Evolutionary conservation across 495 filamentous ascomycete species (phyloP).

Genomic region (Umbilicaria muhlenbergii): DNA sequence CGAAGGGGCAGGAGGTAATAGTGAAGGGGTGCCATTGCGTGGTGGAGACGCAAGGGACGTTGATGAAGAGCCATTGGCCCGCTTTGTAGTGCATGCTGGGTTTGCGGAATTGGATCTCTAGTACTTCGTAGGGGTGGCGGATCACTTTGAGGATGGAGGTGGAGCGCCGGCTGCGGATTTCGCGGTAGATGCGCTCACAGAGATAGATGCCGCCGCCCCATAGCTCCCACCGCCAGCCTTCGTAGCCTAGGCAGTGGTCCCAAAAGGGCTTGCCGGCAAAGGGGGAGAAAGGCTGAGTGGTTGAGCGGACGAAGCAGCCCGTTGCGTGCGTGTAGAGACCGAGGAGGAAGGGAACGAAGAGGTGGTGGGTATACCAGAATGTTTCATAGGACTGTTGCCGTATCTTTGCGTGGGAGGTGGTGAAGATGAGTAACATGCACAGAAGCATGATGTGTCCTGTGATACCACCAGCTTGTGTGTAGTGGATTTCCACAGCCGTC

Average conservation of each 20-base stretch:
- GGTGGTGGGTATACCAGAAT: slow-evolving; percentile 98
- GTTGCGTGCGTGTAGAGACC: slow-evolving; percentile 91
- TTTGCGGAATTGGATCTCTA: slow-evolving; percentile 95
- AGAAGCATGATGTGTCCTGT: slow-evolving; percentile 97
- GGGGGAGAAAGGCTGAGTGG: slow-evolving; percentile 53
- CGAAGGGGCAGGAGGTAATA: slow-evolving; percentile 95
- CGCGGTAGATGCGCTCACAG: slow-evolving; percentile 77
- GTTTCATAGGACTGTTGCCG: slow-evolving; percentile 95
- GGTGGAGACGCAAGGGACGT: slow-evolving; percentile 72
- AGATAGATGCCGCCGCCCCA: slow-evolving; percentile 78
- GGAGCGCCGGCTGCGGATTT: slow-evolving; percentile 62
- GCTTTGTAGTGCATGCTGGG: slow-evolving; percentile 96
- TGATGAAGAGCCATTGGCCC: slow-evolving; percentile 93
- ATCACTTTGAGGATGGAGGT: slow-evolving; percentile 90
- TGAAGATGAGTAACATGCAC: slow-evolving; percentile 98
- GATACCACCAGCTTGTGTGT: slow-evolving; percentile 73
- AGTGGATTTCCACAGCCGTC: slow-evolving; percentile 86
- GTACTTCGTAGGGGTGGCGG: slow-evolving; percentile 91
- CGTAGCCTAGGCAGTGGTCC: slow-evolving; percentile 87
- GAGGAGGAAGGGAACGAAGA: slow-evolving; percentile 91
- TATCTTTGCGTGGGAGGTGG: slow-evolving; percentile 83
- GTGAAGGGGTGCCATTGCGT: slow-evolving; percentile 99
- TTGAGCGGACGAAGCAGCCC: slow-evolving; percentile 87
- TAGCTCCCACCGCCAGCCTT: slow-evolving; percentile 96
- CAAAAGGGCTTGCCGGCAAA: slow-evolving; percentile 73